Conservation (phyloP, 2,329 filamentous ascomycete genomes). For the Botryotinia globosa region DNA sequence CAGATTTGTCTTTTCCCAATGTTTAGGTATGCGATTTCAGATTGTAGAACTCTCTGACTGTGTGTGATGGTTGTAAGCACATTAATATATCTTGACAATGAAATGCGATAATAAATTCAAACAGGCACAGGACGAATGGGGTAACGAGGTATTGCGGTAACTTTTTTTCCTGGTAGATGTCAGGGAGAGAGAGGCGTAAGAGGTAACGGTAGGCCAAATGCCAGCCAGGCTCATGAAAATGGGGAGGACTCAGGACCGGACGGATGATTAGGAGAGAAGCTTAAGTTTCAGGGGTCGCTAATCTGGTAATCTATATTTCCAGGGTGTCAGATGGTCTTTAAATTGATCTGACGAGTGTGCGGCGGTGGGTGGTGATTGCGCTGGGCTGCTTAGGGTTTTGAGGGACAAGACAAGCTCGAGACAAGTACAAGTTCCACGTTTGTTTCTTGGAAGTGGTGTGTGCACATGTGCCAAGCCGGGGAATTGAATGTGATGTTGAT, state of each 20-base stretch:
- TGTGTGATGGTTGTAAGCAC: neutral
- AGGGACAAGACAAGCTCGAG: neutral
- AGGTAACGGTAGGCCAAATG: neutral
- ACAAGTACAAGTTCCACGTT: neutral
- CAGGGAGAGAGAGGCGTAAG: conserved; percentile 5
- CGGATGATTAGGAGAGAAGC: neutral
- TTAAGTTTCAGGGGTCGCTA: neutral
- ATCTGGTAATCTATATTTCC: neutral
- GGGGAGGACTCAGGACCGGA: neutral
- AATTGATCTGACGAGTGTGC: neutral
- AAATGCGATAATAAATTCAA: conserved; percentile 3
- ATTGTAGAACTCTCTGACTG: neutral
- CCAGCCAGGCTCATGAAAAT: conserved; percentile 5
- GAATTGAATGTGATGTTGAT: too few species aligned
- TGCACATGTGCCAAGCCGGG: neutral
- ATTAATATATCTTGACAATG: conserved; percentile 16
- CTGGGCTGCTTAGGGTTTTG: neutral
- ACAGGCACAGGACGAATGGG: neutral
- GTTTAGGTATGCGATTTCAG: neutral
- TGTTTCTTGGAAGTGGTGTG: neutral
- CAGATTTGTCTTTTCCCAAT: neutral
- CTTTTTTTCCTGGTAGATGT: neutral
- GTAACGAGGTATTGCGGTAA: neutral
- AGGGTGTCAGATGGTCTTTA: conserved; percentile 3
- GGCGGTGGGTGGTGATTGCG: neutral